Conservation (phyloP, 2,329 filamentous ascomycete genomes). For the Venturia pyrina region DNA sequence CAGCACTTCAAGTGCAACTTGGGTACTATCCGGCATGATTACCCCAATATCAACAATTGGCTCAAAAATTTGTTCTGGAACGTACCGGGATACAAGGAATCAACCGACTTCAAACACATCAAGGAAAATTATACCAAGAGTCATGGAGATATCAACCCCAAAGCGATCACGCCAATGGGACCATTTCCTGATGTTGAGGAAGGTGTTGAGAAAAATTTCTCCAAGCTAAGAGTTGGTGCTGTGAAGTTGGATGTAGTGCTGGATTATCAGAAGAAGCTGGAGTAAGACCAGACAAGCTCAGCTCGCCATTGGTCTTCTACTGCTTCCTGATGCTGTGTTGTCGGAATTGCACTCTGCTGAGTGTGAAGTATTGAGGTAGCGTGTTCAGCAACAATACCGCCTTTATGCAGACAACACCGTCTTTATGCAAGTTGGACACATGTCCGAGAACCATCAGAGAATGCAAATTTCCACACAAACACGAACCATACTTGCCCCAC, state of each 20-base stretch:
- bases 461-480: neutral
- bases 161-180: constrained; percentile 73
- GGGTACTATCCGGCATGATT: constrained; percentile 72
- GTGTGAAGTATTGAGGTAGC: neutral
- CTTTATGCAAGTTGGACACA: neutral
- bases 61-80: constrained; percentile 79
- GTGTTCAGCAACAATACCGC: neutral
- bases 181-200: constrained; percentile 64
- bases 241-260: constrained; percentile 3
- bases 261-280: neutral
- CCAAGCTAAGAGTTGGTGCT: constrained; percentile 4
- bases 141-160: constrained; percentile 53
- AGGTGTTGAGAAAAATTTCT: neutral
- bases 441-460: neutral
- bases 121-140: constrained; percentile 67
- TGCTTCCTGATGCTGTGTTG: neutral
- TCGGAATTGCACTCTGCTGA: neutral
- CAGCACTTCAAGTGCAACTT: constrained; percentile 71
- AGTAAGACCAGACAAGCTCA: neutral
- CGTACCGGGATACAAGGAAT: constrained; percentile 63
- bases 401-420: neutral
- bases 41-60: constrained; percentile 73
- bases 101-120: constrained; percentile 91
- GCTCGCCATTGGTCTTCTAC: neutral
- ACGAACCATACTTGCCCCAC: neutral